Evolutionary conservation across 805 yeast genomes (phyloP), one percentile per base, ranked within the genome.

Genomic region (Sugiyamaella qingdaonensis): DNA sequence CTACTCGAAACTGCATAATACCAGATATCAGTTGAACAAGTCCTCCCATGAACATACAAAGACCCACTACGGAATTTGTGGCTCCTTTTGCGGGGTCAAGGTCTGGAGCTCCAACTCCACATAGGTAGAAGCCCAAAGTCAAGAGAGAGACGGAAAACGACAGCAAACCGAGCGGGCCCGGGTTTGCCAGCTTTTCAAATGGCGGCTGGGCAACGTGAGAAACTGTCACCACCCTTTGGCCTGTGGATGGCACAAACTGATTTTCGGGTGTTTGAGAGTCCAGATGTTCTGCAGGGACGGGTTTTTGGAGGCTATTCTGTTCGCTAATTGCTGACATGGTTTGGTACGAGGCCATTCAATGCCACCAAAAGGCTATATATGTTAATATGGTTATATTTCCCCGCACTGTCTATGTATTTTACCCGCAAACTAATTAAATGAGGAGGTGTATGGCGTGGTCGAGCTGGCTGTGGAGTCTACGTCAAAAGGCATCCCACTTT

Each of bases 1-100:
- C 85, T 21, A 77, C 72, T 13, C 80, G 81, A 67, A 81, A 73
- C 63, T 81, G 85, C 77, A 83, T 81, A 80, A 81, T 78, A 51
- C 85, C 85, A 18, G 86, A 85, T 33, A 80, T 63, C 46, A 80
- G 66, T 63, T 81, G 85, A 37, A 80, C 75, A 8, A 76, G 66
- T 7, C 86, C 86, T 34, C 86, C 86, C 64, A 80, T 80, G 64
- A 81, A 81, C 55, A 75, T 72, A n/a, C 39, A 31, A 8, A 29
- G 27, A 4, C 49, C 49, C 11, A 33, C 49, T n/a, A 46, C 31
- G 21, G 49, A 46, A 29, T 46, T 46, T 16, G 34, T 34, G 4
- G 36, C 49, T 31, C 49, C 49, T 10, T n/a, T 14, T 2, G 41
- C 49, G 5, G 49, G 39, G 19, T 46, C 19, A 8, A 42, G 41